Evolutionary conservation across 441 rosid genomes (phyloP).

Genomic region (Gossypium davidsonii): DNA sequence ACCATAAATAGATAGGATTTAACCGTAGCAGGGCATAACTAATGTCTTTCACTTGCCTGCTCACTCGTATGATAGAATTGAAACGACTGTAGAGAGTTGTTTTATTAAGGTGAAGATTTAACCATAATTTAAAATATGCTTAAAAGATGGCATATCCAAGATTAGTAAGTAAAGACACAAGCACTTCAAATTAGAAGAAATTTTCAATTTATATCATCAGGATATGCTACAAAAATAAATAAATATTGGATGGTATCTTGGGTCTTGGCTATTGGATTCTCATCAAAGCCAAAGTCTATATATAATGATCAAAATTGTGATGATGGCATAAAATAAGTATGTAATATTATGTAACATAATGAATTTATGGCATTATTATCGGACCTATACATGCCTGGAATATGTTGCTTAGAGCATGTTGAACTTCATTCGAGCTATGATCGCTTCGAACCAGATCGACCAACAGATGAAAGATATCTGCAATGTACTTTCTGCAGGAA

Average conservation of each 20-base stretch:
- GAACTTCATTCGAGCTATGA: conserved; percentile 83
- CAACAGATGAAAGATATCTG: conserved; percentile 63
- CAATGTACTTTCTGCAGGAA: conserved; percentile 46
- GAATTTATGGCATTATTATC: conserved; percentile 37
- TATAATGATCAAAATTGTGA: conserved; percentile 24
- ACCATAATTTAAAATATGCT: no score
- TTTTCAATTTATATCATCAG: background rate
- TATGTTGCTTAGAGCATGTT: conserved; percentile 49
- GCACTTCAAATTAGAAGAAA: background rate
- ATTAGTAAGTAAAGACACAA: background rate
- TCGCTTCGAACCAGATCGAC: conserved; percentile 78
- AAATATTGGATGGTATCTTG: background rate
- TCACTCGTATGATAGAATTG: no score
- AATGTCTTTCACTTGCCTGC: no score
- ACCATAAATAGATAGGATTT: no score
- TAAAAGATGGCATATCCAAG: no score
- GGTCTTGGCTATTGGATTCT: background rate
- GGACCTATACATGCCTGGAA: conserved; percentile 74
- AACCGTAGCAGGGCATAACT: no score
- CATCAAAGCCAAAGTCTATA: background rate
- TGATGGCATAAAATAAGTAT: background rate
- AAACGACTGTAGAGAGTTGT: no score
- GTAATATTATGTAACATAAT: background rate
- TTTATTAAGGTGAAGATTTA: no score
- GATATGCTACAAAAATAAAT: conserved; percentile 12